These are phyloP conservation scores for Dactylellina parvicollis DNA, from an alignment of 2,329 filamentous ascomycete species.

Conservation along the genomic window DNA sequence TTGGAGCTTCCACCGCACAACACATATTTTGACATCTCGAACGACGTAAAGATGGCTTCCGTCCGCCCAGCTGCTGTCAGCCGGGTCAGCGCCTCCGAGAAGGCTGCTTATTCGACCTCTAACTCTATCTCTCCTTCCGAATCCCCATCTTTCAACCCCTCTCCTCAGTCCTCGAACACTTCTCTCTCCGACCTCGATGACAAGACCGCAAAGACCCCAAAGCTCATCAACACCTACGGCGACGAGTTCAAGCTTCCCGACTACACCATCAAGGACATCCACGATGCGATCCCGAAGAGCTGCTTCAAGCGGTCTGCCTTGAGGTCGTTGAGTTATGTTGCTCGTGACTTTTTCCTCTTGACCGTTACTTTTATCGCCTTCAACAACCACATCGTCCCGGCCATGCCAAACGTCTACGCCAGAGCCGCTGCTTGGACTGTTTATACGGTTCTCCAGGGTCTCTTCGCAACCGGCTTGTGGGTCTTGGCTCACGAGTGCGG, in stretches of 20 bases:
- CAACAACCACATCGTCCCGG: conserved; percentile 88
- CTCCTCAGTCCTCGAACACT: conserved; percentile 78
- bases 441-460: conserved; percentile 84
- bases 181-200: conserved; percentile 88
- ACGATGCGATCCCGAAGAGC: conserved; percentile 95
- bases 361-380: conserved; percentile 83
- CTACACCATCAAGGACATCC: conserved; percentile 97
- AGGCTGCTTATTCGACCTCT: conserved; percentile 65
- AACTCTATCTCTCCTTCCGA: conserved; percentile 69
- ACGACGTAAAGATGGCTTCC: conserved; percentile 20
- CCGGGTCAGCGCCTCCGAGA: conserved; percentile 63
- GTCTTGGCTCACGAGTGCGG: conserved; percentile 98
- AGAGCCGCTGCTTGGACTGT: conserved; percentile 66
- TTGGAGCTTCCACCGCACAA: conserved; percentile 47
- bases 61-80: conserved; percentile 37
- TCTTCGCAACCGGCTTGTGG: conserved; percentile 94
- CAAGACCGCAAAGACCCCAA: conserved; percentile 63
- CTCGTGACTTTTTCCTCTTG: conserved; percentile 78
- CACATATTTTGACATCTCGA: background rate
- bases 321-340: conserved; percentile 81
- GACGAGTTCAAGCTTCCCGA: conserved; percentile 93
- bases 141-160: conserved; percentile 64
- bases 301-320: conserved; percentile 89
- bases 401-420: conserved; percentile 55
- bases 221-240: conserved; percentile 87